Evolutionary conservation across 2,329 filamentous ascomycete genomes (phyloP), one percentile per base, ranked within the genome.

Genomic region (Pestalotiopsis sp.): DNA sequence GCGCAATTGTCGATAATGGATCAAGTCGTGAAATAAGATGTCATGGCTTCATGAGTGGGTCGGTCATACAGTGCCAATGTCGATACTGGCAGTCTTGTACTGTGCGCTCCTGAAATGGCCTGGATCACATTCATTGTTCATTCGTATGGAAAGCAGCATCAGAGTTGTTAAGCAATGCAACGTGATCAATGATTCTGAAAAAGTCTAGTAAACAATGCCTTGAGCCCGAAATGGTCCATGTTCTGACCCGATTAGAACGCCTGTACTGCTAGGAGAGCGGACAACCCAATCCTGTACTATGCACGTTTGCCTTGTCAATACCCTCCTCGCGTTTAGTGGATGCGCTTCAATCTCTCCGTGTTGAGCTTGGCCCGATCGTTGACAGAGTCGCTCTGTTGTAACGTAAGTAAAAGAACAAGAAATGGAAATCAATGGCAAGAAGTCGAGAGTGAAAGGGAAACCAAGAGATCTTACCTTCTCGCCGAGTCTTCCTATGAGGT

Each of bases 281-380:
- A 48, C 57, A 39, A 30, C 35, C 44, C 44, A 52, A 52, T 22
- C 44, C 44, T 52, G 17, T 17, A 17, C 44, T 52, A 52, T 52
- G 44, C 30, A 22, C 30, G 17, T 26, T 59, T 14, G 30, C 30
- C 13, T 35, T 14, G 24, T 11, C 24, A 20, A 59, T 59, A 20
- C 9, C 30, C 63, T 20, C 26, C 44, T n/a, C 48, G 44, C 17
- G 39, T 63, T 68, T 68, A 69, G 26, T 60, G 80, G 72, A 91
- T 89, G 63, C 90, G 86, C 74, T 91, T 89, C 78, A 94, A 78
- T 73, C 89, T 87, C 74, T 91, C 89, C 71, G 91, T 86, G 83
- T 94, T 94, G 86, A 93, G 89, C 68, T 89, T 89, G 74, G 95
- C 92, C 76, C 92, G 88, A 72, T 95, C 92, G 78, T 94, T 92